These are phyloP conservation scores for Rhizopus stolonifer DNA, from an alignment of 371 early-diverging fungal species.

Conservation along the genomic window DNA sequence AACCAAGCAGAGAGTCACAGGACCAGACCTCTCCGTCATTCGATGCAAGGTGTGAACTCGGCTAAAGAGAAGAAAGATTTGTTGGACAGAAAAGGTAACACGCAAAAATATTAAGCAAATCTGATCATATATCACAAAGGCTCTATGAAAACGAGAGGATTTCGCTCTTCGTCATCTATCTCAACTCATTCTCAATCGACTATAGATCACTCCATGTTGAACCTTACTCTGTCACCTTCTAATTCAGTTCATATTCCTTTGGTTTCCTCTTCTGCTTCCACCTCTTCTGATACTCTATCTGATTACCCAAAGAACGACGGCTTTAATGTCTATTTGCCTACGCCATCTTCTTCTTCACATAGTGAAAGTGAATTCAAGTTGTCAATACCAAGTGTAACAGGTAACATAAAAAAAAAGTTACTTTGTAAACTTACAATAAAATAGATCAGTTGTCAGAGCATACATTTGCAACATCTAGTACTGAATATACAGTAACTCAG, in stretches of 20 bases:
- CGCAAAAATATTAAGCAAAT: slow-evolving; percentile 14
- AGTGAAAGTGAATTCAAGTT: slow-evolving; percentile 27
- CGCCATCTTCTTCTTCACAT: slow-evolving; percentile 12
- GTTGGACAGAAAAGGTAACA: no score
- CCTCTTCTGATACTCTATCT: slow-evolving; percentile 9
- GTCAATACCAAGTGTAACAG: slow-evolving; percentile 45
- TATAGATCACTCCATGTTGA: slow-evolving; percentile 41
- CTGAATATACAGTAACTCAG: slow-evolving; percentile 11
- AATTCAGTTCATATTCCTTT: slow-evolving; percentile 14
- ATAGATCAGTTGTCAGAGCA: slow-evolving; percentile 34
- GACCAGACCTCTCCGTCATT: slow-evolving; percentile 44
- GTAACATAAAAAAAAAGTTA: slow-evolving; percentile 16
- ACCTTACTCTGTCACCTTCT: slow-evolving; percentile 31
- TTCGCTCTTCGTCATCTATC: slow-evolving; percentile 21
- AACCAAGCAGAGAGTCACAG: slow-evolving; percentile 16
- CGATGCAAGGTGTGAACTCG: slow-evolving; percentile 47
- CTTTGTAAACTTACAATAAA: no score
- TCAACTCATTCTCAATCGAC: slow-evolving; percentile 22
- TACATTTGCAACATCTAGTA: slow-evolving; percentile 26
- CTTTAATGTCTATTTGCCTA: slow-evolving; percentile 7
- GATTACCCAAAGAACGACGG: slow-evolving; percentile 7
- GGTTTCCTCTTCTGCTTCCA: slow-evolving; percentile 27
- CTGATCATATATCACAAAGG: no score
- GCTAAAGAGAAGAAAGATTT: slow-evolving; percentile 37
- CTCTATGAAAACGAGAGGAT: background rate